Evolutionary conservation across 805 yeast genomes (phyloP).

Genomic region (Teunomyces lycoperdinae): DNA sequence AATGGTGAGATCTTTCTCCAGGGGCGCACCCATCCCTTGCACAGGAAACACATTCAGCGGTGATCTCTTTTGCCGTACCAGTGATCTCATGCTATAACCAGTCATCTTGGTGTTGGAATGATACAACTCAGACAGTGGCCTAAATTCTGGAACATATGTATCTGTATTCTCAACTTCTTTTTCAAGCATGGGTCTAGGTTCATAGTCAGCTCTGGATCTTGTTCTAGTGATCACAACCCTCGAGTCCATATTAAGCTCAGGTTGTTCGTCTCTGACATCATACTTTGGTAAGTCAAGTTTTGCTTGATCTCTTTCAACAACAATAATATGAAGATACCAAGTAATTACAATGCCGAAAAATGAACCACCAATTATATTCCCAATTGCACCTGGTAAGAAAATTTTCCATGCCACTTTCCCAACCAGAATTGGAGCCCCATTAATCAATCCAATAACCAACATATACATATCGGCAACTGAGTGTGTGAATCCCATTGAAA

Average conservation of each 20-base stretch:
- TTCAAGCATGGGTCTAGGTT: constrained; percentile 3
- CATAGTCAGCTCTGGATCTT: constrained; percentile 4
- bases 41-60: constrained; percentile 83
- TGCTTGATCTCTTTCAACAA: constrained; percentile 68
- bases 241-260: constrained; percentile 72
- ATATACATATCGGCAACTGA: constrained; percentile 81
- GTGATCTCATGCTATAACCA: constrained; percentile 3
- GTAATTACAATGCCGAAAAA: constrained; percentile 64
- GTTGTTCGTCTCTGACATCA: constrained; percentile 77
- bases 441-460: constrained; percentile 62
- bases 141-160: background rate
- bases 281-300: constrained; percentile 61
- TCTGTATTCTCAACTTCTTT: background rate
- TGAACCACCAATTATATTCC: constrained; percentile 78
- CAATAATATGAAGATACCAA: constrained; percentile 69
- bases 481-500: constrained; percentile 75
- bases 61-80: constrained; percentile 29
- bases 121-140: constrained; percentile 4
- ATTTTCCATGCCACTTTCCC: constrained; percentile 70
- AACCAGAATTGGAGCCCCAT: constrained; percentile 62
- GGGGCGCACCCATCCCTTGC: constrained; percentile 70
- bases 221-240: constrained; percentile 56
- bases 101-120: constrained; percentile 11
- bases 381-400: constrained; percentile 66
- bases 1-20: constrained; percentile 53